Conservation (phyloP, 805 yeast genomes). For the Millerago galiae region DNA sequence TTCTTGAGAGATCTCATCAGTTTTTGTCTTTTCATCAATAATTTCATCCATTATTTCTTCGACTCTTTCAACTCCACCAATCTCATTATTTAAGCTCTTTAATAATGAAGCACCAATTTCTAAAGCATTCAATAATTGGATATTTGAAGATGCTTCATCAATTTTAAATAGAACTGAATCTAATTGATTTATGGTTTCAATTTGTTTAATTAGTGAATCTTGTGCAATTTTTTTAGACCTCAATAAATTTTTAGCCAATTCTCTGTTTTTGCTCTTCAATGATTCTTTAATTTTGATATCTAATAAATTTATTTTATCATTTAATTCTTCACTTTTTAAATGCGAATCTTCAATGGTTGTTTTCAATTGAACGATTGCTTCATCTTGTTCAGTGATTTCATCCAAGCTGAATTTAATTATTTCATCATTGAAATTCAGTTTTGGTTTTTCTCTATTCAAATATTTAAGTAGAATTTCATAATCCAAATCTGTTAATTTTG, state of each 20-base stretch:
- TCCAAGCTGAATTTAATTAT: constrained; percentile 16
- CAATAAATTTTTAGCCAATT: constrained; percentile 27
- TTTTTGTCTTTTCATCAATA: constrained; percentile 29
- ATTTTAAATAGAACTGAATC: constrained; percentile 33
- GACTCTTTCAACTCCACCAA: constrained; percentile 39
- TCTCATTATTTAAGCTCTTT: constrained; percentile 30
- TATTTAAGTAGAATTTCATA: constrained; percentile 16
- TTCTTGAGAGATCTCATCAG: constrained; percentile 33
- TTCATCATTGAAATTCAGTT: constrained; percentile 13
- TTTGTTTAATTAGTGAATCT: constrained; percentile 26
- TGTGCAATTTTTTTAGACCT: constrained; percentile 31
- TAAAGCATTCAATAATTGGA: constrained; percentile 31
- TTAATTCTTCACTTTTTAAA: constrained; percentile 19
- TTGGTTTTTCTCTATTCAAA: constrained; percentile 16
- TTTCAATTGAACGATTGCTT: constrained; percentile 28
- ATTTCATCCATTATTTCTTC: constrained; percentile 35
- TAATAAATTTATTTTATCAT: constrained; percentile 14
- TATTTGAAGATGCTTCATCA: constrained; percentile 37
- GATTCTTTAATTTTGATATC: constrained; percentile 17
- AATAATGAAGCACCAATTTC: constrained; percentile 31
- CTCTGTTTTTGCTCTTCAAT: constrained; percentile 19
- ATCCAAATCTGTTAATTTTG: constrained; percentile 14
- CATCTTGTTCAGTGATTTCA: constrained; percentile 29
- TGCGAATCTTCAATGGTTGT: constrained; percentile 17
- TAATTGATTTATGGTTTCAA: constrained; percentile 31